Evolutionary conservation across 164 flowering plant genomes (phyloP).

Genomic region (Stephania yunnanensis): DNA sequence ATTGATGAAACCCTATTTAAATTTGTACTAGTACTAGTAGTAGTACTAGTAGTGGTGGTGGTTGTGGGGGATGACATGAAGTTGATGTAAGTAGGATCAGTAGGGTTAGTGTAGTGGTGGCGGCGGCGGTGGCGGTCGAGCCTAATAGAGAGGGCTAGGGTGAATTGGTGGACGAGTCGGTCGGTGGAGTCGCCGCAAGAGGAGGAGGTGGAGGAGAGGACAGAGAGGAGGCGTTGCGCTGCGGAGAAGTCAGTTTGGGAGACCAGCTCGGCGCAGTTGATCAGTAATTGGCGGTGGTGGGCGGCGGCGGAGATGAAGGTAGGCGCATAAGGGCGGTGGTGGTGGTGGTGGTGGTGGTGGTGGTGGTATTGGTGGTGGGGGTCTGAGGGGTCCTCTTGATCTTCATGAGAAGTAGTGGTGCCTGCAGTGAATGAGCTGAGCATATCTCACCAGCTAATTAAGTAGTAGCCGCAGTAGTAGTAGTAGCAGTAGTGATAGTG

Average conservation of each 20-base stretch:
- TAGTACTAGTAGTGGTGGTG: no score
- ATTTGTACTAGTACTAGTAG: no score
- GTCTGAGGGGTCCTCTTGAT: conserved; percentile 29
- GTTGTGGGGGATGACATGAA: not conserved
- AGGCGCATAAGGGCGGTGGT: not conserved
- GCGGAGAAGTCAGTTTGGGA: conserved; percentile 57
- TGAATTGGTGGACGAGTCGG: conserved; percentile 57
- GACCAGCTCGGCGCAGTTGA: conserved; percentile 64
- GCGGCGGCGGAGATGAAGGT: conserved; percentile 22
- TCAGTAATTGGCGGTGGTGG: conserved; percentile 60
- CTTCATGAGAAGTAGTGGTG: conserved; percentile 21
- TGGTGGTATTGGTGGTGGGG: conserved; percentile 8
- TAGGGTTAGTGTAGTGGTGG: not conserved
- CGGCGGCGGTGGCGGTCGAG: conserved; percentile 25
- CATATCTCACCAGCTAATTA: conserved; percentile 18
- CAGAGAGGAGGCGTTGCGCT: conserved; percentile 51
- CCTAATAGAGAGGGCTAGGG: conserved; percentile 54
- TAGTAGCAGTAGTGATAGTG: not conserved
- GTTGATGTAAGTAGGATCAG: not conserved
- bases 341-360: conserved; percentile 11
- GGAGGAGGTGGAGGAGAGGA: conserved; percentile 52
- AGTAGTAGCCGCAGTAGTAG: not conserved
- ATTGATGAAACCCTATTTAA: no score
- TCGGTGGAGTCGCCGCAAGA: conserved; percentile 78
- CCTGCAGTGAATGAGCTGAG: conserved; percentile 22